Evolutionary conservation across 2,329 filamentous ascomycete species (phyloP), one percentile per base, ranked within the genome.

Genomic region (Colletotrichum sp.): DNA sequence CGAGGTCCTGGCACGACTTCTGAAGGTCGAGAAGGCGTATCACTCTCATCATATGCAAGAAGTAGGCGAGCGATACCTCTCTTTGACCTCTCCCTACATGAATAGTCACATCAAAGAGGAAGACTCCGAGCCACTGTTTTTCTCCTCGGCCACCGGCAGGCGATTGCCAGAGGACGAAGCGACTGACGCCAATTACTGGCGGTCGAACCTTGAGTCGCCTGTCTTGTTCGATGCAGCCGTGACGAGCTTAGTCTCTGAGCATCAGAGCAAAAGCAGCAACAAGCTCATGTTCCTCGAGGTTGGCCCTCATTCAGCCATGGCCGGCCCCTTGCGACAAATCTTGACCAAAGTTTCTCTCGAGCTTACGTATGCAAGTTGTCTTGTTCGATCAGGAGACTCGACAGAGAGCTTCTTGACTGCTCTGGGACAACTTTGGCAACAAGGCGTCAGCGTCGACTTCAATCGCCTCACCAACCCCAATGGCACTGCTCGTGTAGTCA

Each of bases 61-160:
- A 1, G 71, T 82, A 8, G 69, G 36, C 8, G 70, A 62, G 7
- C 1, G 18, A 39, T 80, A 80, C 75, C 24, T 69, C 0, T 21
- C 70, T 2, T 28, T 74, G 7, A 67, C 65, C 5, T 69, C 57
- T 6, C 59, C 64, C 4, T 26, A 76, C 21, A 49, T 76, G 9
- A 12, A 13, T 6, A 21, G 10, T 3, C 16, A 36, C 4, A 26
- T 9, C 12, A 21, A 13, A 1, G 21, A 0, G 5, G 52, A 69
- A 4, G 21, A 15, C 8, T 34, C 57, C 2, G 55, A 9, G 28
- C 16, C 60, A 3, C 6, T 26, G 5, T 70, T 74, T 59, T 32
- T 64, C 24, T 74, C 80, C 8, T 81, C 78, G 8, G 84, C 86
- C 2, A 82, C 81, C 3, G 81, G 80, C 3, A 75, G 79, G 16